Percentiles rank a stretch among this genome's conserved stretches.
Conservation (phyloP, 129 eudicot species). For the Rutidosis leptorrhynchoides region DNA sequence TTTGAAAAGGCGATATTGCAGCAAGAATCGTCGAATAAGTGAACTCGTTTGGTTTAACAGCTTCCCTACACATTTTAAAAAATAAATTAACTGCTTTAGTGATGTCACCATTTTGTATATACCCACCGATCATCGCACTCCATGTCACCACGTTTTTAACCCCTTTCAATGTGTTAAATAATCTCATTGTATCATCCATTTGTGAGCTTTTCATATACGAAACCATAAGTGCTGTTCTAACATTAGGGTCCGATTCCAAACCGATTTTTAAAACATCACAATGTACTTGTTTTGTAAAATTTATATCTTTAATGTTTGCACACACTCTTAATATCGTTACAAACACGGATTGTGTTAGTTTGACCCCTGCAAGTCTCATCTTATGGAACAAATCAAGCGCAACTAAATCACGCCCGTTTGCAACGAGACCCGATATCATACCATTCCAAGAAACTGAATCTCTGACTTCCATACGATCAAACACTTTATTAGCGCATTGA, state of each 20-base stretch:
- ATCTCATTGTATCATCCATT: constrained; percentile 58
- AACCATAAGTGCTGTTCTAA: constrained; percentile 72
- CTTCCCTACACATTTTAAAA: constrained; percentile 56
- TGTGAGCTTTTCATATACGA: constrained; percentile 54
- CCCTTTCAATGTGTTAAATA: constrained; percentile 39
- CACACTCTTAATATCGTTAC: constrained; percentile 57
- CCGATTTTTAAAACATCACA: constrained; percentile 51
- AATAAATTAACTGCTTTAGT: constrained; percentile 47
- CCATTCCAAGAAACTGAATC: constrained; percentile 80
- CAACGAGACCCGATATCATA: constrained; percentile 68
- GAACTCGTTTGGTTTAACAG: constrained; percentile 60
- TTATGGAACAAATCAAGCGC: constrained; percentile 59
- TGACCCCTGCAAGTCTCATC: constrained; percentile 55
- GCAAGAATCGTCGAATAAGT: constrained; percentile 74
- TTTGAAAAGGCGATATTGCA: constrained; percentile 54
- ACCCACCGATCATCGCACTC: constrained; percentile 83
- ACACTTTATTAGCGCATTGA: constrained; percentile 50
- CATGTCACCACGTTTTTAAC: constrained; percentile 70
- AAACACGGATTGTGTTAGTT: constrained; percentile 48
- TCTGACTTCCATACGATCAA: constrained; percentile 49
- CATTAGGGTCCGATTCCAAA: constrained; percentile 46
- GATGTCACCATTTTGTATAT: constrained; percentile 50
- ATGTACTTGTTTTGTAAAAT: constrained; percentile 63
- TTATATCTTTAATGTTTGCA: constrained; percentile 54
- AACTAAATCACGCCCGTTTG: constrained; percentile 52